phyloP scores from a whole-genome alignment of 768 basidiomycete genomes.

The Suillus bovinus region DNA sequence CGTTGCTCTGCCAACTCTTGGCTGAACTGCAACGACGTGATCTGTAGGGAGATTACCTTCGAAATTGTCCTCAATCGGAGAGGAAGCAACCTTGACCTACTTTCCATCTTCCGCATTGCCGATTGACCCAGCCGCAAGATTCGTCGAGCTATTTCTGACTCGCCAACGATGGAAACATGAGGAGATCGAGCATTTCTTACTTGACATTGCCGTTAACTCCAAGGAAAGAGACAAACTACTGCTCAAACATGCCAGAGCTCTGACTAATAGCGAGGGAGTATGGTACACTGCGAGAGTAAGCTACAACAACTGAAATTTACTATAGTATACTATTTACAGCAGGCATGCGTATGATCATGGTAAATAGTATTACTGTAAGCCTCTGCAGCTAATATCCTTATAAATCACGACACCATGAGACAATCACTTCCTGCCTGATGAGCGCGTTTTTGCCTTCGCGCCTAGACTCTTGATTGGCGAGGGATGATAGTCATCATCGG shows the following conservation, averaged over 20 bases:
- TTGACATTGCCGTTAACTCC: constrained; percentile 76
- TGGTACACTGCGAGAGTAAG: constrained; percentile 77
- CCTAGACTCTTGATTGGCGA: constrained; percentile 41
- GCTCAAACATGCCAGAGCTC: constrained; percentile 81
- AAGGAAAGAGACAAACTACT: constrained; percentile 89
- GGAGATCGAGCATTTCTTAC: constrained; percentile 81
- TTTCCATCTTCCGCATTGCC: constrained; percentile 79
- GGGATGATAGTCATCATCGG: constrained; percentile 51
- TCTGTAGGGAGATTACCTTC: constrained; percentile 76
- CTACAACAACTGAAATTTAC: constrained; percentile 45
- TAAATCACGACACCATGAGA: background rate
- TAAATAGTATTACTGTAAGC: constrained; percentile 1
- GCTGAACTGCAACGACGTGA: background rate
- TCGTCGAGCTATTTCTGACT: constrained; percentile 85
- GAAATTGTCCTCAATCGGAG: constrained; percentile 38
- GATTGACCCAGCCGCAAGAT: constrained; percentile 75
- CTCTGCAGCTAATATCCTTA: background rate
- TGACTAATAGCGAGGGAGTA: constrained; percentile 63
- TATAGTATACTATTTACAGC: constrained; percentile 1
- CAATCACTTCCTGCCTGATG: constrained; percentile 32
- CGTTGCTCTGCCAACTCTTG: constrained; percentile 6
- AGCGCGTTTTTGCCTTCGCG: constrained; percentile 42
- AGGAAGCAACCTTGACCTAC: constrained; percentile 53
- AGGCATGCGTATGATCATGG: background rate
- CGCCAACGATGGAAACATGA: constrained; percentile 73